Evolutionary conservation across 352 stramenopile species (phyloP).

Genomic region (Phytophthora parvispora): DNA sequence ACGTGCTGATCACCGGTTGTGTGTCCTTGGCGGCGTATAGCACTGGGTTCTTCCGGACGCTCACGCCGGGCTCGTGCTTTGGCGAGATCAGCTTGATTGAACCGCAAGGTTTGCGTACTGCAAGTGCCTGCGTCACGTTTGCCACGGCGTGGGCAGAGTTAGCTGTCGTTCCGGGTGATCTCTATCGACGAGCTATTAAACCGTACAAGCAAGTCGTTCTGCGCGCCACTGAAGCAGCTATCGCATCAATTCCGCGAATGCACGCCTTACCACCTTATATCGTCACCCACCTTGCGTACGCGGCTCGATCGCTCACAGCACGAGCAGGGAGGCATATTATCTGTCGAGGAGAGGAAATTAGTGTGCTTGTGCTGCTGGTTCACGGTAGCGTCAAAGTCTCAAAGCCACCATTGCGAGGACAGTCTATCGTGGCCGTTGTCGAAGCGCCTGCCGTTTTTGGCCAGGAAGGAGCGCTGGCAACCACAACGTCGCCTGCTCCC

Average conservation of each 20-base stretch:
- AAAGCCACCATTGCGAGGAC: conserved; percentile 17
- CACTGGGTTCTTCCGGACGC: conserved; percentile 75
- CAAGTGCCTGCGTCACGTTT: conserved; percentile 76
- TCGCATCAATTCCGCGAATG: conserved; percentile 66
- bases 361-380: conserved; percentile 70
- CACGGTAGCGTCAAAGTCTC: conserved; percentile 78
- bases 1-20: conserved; percentile 75
- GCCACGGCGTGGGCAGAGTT: conserved; percentile 56
- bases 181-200: conserved; percentile 77
- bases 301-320: conserved; percentile 54
- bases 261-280: conserved; percentile 51
- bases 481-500: conserved; percentile 40
- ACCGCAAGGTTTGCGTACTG: conserved; percentile 56
- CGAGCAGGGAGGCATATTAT: conserved; percentile 58
- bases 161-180: conserved; percentile 62
- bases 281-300: conserved; percentile 76
- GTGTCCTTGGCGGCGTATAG: conserved; percentile 73
- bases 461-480: conserved; percentile 66
- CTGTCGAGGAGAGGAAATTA: conserved; percentile 61
- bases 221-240: conserved; percentile 56
- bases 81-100: conserved; percentile 81
- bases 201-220: conserved; percentile 80
- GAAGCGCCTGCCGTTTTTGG: conserved; percentile 76
- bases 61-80: conserved; percentile 74
- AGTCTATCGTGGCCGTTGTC: conserved; percentile 62